A percentile compares a stretch with the other conserved stretches of the same genome.
phyloP scores from a whole-genome alignment of 257 asterid species.

The Solanum gandarillasii region DNA sequence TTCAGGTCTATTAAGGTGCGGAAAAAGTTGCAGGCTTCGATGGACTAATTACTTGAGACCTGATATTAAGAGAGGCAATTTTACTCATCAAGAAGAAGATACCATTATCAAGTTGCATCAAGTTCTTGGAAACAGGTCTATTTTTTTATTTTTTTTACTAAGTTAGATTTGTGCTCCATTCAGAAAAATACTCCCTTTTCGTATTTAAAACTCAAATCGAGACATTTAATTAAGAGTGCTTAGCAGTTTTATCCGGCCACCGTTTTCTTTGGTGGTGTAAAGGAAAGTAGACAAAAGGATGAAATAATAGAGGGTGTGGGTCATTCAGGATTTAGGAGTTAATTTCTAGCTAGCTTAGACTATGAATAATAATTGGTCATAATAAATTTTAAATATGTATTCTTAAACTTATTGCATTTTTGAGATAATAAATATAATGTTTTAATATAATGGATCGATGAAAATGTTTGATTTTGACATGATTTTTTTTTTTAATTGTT shows the following conservation, averaged over 20 bases:
- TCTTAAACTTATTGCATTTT: not conserved
- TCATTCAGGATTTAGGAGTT: not conserved
- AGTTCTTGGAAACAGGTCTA: constrained; percentile 22
- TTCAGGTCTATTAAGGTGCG: constrained; percentile 31
- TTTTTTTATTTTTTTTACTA: not conserved
- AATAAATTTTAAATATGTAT: not conserved
- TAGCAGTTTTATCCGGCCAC: too few relatives aligned
- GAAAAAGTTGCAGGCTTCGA: constrained; percentile 66
- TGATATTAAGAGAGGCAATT: constrained; percentile 54
- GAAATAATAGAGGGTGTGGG: not conserved
- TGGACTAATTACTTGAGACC: constrained; percentile 63
- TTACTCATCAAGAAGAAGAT: constrained; percentile 41
- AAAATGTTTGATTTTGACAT: not conserved
- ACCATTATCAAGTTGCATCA: constrained; percentile 31
- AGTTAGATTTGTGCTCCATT: not conserved
- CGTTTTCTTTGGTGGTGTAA: too few relatives aligned
- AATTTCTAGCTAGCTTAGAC: not conserved
- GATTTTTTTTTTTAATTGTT: not conserved
- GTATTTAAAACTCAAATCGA: too few relatives aligned
- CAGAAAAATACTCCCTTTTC: too few relatives aligned
- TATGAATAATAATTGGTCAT: not conserved
- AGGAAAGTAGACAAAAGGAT: not conserved
- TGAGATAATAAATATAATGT: not conserved
- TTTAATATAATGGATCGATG: not conserved
- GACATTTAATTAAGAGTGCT: not conserved